These are phyloP conservation scores for Closterium sp. DNA, from an alignment of 139 green algal genomes.

Conservation along the genomic window DNA sequence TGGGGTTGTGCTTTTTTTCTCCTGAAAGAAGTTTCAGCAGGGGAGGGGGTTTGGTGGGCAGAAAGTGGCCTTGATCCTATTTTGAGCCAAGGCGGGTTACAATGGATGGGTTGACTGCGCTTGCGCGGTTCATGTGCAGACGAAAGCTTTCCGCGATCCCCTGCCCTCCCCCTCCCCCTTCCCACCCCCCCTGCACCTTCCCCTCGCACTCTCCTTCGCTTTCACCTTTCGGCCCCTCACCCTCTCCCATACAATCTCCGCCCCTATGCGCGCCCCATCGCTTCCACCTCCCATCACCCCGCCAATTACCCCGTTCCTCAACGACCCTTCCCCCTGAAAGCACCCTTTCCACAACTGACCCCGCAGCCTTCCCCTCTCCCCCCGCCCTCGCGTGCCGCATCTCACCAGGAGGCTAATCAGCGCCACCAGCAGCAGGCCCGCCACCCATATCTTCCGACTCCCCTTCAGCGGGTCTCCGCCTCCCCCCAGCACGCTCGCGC, in stretches of 20 bases:
- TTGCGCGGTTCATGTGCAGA: too few species aligned
- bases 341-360: too few species aligned
- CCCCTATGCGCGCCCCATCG: too few species aligned
- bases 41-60: background rate
- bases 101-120: too few species aligned
- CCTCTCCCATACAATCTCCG: background rate
- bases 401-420: background rate
- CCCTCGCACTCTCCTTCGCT: background rate
- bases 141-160: too few species aligned
- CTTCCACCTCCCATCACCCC: background rate
- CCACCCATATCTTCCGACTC: background rate
- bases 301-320: too few species aligned
- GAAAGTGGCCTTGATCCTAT: too few species aligned
- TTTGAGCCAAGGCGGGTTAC: too few species aligned
- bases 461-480: background rate
- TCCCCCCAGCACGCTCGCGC: background rate
- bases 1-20: background rate
- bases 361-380: too few species aligned
- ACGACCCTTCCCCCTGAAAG: background rate
- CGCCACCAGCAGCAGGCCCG: background rate
- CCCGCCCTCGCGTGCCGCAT: background rate
- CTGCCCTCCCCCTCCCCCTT: background rate
- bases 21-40: too few species aligned
- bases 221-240: too few species aligned
- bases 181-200: background rate